Base-by-base conservation (phyloP, 768 basidiomycete species). In the Favolaschia claudopus region DNA sequence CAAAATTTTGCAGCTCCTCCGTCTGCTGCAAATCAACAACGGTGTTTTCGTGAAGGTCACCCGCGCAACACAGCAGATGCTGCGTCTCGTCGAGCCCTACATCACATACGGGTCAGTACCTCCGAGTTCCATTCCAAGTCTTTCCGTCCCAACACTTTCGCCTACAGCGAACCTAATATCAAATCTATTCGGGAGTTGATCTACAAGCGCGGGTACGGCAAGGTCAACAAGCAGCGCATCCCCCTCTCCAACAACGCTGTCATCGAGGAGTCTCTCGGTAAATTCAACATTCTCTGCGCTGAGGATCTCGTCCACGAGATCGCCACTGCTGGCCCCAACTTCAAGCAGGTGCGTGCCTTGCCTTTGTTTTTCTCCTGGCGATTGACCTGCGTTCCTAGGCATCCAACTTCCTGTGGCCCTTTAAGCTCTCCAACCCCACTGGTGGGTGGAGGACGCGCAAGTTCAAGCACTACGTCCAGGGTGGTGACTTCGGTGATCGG, bases 151-250 rank as follows among this genome's bases (percentile, higher is more conserved):
- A 32, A 44, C 32, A n/a, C n/a, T 22, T 52, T 20, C 47, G 34
- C 52, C 43, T 14, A 13, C 63, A 95, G 94, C 79, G 95, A 96
- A 79, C 92, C 95, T 56, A 98, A 98, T 82, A 82, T 98, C 69
- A 98, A 98, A 77, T 89, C 95, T 37, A 89, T 98, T 73, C 95
- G 96, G 64, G 95, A 97, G 77, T 81, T 99, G 65, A 89, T 99
- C 80, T 99, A 99, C 91, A 99, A 99, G 86, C 94, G 97, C 64
- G 97, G 97, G 55, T 98, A 98, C 74, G 97, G 96, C 75, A 99
- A 99, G 83, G 89, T 99, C 76, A 77, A 94, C 85, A 96, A 94
- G 81, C 96, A 98, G 77, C 92, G 97, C 74, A 92, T 99, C 71
- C 96, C 97, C 63, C 88, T 99, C 63, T 79, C 89, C 69, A 94